Percentiles rank a stretch among this genome's conserved stretches.
phyloP scores from a whole-genome alignment of 495 filamentous ascomycete species.

The Xylaria venustula region DNA sequence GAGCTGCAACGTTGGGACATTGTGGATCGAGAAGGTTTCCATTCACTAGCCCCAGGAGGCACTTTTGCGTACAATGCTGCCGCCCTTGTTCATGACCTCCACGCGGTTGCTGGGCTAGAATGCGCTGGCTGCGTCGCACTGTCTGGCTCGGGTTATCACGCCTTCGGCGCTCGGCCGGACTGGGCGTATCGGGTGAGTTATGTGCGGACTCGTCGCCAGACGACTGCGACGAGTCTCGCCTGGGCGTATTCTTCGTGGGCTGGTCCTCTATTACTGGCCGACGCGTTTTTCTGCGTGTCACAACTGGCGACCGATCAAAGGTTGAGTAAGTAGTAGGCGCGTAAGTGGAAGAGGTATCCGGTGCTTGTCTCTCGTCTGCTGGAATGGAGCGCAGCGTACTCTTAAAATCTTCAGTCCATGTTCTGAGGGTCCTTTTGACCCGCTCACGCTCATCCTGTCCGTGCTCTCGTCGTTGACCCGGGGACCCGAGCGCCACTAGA shows the following conservation, averaged over 20 bases:
- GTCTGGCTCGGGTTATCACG: background rate
- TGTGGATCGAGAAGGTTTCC: conserved; percentile 32
- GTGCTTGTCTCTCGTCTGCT: background rate
- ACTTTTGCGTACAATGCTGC: conserved; percentile 47
- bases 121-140: background rate
- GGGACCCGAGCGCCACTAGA: conserved; percentile 24
- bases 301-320: conserved; percentile 6
- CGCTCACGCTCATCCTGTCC: conserved; percentile 13
- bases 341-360: conserved; percentile 7
- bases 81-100: background rate
- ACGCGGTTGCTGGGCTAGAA: background rate
- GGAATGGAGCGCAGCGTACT: conserved; percentile 10
- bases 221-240: background rate
- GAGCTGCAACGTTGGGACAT: conserved; percentile 44
- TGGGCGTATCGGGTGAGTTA: background rate
- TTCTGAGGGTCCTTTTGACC: background rate
- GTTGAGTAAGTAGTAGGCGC: conserved; percentile 8
- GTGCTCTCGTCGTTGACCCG: conserved; percentile 4
- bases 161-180: background rate
- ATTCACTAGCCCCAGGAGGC: conserved; percentile 43
- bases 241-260: background rate
- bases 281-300: background rate
- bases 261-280: background rate
- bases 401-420: conserved; percentile 13
- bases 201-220: background rate